These are phyloP conservation scores for Zygosaccharomyces gambellarensis DNA, from an alignment of 805 yeast genomes.

Conservation along the genomic window DNA sequence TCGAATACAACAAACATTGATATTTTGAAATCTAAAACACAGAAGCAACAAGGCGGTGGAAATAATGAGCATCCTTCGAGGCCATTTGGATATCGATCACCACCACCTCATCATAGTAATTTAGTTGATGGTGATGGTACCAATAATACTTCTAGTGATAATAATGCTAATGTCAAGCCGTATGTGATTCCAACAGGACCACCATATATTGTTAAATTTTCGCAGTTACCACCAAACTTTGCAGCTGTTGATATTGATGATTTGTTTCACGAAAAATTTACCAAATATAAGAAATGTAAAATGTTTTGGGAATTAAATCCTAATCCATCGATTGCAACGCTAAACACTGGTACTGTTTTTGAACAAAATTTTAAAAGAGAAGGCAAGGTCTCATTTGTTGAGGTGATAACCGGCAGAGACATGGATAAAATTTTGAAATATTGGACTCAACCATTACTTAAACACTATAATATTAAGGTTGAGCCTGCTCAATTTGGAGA, in stretches of 20 bases:
- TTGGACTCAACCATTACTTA: conserved; percentile 33
- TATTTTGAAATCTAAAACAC: conserved; percentile 21
- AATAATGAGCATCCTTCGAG: not conserved
- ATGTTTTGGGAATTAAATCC: conserved; percentile 55
- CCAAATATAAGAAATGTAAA: conserved; percentile 54
- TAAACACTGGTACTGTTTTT: conserved; percentile 47
- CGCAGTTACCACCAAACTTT: conserved; percentile 54
- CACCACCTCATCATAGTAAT: conserved; percentile 1
- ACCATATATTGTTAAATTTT: conserved; percentile 62
- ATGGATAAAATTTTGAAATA: conserved; percentile 32
- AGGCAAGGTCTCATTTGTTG: conserved; percentile 38
- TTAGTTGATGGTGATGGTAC: not conserved
- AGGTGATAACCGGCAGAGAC: conserved; percentile 43
- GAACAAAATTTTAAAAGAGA: conserved; percentile 58
- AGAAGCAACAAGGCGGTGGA: conserved; percentile 7
- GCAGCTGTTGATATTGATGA: conserved; percentile 49
- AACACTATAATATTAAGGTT: conserved; percentile 35
- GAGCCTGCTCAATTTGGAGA: conserved; percentile 38
- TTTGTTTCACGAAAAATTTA: conserved; percentile 58
- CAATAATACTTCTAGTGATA: not conserved
- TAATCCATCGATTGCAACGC: conserved; percentile 62
- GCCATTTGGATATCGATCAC: conserved; percentile 13
- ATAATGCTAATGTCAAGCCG: not conserved
- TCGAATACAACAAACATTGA: conserved; percentile 31
- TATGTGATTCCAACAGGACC: conserved; percentile 34